Evolutionary conservation across 2,329 filamentous ascomycete genomes (phyloP), one percentile per base, ranked within the genome.

Genomic region (Pestalotiopsis sp.): DNA sequence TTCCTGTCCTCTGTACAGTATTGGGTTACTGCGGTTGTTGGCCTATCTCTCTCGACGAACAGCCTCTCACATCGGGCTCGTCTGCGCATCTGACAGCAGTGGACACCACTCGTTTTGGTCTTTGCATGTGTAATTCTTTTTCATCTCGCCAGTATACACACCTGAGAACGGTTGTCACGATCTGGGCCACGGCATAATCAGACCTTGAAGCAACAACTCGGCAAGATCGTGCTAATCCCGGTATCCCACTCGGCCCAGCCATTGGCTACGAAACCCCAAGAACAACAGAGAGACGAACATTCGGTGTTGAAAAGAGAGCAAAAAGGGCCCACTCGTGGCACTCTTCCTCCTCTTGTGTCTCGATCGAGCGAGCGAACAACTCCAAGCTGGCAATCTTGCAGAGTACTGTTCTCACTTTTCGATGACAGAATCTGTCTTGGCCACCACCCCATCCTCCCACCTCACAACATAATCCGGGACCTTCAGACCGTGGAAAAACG

Each of bases 1-100:
- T 72, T 69, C 63, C 69, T 72, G 72, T 72, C 69, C 74, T 72
- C 72, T 78, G 74, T 78, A 78, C 73, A 74, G 76, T 76, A 76
- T 72, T 74, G 72, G 27, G 60, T 63, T 61, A 45, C 45, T 36
- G 56, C 27, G 52, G 66, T 63, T 67, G 20, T 62, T 31, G 31
- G 59, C 40, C 25, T 40, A 38, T 49, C 60, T 41, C 20, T 63
- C 58, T 66, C 58, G 45, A 59, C 40, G 25, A 57, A 40, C 25
- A 27, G 23, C 17, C 49, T 66, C 49, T 49, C 49, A 9, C 45
- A 17, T 25, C 13, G 12, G 36, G 63, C 63, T 31, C 45, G 20
- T 61, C 52, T 66, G 57, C 57, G 52, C 27, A 31, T 59, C 65
- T 41, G 65, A n/a, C 58, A 31, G 31, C 17, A 49, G 41, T 40